A percentile compares a stretch with the other conserved stretches of the same genome.
Evolutionary conservation across 2,329 filamentous ascomycete genomes (phyloP).

Genomic region (Xylariaceae sp.): DNA sequence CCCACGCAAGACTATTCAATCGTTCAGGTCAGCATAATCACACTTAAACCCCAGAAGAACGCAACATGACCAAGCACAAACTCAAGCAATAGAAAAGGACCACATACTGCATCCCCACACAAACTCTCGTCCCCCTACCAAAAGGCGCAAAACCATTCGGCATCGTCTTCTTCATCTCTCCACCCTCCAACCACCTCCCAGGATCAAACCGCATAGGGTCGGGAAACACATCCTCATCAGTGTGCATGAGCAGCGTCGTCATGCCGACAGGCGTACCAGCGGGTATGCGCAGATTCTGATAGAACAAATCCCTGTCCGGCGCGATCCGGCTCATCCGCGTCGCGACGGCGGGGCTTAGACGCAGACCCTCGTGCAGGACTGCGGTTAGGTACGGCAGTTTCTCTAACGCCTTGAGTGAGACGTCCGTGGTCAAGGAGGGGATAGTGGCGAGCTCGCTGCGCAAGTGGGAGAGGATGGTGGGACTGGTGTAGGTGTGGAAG

Average conservation of each 20-base stretch:
- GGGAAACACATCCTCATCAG: slow-evolving; percentile 22
- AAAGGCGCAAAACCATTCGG: slow-evolving; percentile 24
- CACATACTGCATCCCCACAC: slow-evolving; percentile 28
- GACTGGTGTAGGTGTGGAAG: slow-evolving; percentile 17
- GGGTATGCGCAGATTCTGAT: slow-evolving; percentile 22
- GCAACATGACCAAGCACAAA: too few relatives aligned
- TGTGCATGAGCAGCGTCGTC: slow-evolving; percentile 26
- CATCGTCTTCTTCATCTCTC: slow-evolving; percentile 8
- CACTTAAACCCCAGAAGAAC: too few relatives aligned
- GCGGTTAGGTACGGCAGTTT: slow-evolving; percentile 40
- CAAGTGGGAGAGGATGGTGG: slow-evolving; percentile 12
- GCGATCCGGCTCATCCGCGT: slow-evolving; percentile 42
- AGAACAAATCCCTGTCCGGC: slow-evolving; percentile 27
- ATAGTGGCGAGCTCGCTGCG: slow-evolving; percentile 5
- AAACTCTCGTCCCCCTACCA: slow-evolving; percentile 20
- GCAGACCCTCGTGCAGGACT: slow-evolving; percentile 44
- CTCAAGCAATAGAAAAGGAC: background rate
- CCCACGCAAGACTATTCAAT: slow-evolving; percentile 12
- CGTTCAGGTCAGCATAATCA: too few relatives aligned
- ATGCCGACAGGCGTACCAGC: slow-evolving; percentile 28
- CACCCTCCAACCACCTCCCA: slow-evolving; percentile 25
- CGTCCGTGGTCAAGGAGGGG: background rate
- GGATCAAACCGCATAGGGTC: slow-evolving; percentile 23
- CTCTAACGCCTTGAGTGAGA: slow-evolving; percentile 3
- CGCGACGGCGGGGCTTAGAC: slow-evolving; percentile 41